Conservation (phyloP, 1,284 basidiomycete genomes). For the Papiliotrema fonsecae region DNA sequence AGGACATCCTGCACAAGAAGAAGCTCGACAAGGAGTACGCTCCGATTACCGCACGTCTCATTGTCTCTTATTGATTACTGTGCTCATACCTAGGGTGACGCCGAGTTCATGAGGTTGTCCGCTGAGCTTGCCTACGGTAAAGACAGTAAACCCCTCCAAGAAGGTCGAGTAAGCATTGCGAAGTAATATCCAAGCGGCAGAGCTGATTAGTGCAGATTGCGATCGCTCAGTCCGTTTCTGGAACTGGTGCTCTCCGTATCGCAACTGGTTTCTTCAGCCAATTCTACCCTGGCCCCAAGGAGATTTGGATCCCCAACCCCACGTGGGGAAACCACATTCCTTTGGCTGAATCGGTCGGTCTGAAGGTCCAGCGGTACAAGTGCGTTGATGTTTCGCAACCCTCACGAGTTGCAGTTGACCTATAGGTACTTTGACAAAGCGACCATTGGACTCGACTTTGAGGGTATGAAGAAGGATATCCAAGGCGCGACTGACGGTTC, state of each 20-base stretch:
- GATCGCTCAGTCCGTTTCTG: slow-evolving; percentile 93
- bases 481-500: slow-evolving; percentile 53
- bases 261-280: slow-evolving; percentile 84
- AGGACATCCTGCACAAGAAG: slow-evolving; percentile 57
- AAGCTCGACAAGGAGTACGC: slow-evolving; percentile 96
- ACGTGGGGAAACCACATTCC: slow-evolving; percentile 97
- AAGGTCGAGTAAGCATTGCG: slow-evolving; percentile 62
- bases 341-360: slow-evolving; percentile 80
- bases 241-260: slow-evolving; percentile 95
- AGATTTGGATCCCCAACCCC: slow-evolving; percentile 88
- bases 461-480: slow-evolving; percentile 82
- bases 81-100: slow-evolving; percentile 59
- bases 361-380: slow-evolving; percentile 87
- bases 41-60: slow-evolving; percentile 72
- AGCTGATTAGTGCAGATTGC: slow-evolving; percentile 69
- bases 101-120: slow-evolving; percentile 82
- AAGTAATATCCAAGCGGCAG: neutral
- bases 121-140: slow-evolving; percentile 87
- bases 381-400: slow-evolving; percentile 19
- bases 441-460: slow-evolving; percentile 90
- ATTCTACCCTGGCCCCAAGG: slow-evolving; percentile 82
- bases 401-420: neutral
- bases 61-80: neutral
- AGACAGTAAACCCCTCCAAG: slow-evolving; percentile 68
- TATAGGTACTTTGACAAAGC: slow-evolving; percentile 21